Conservation (phyloP, 805 yeast species). For the Candida taoyuanica region DNA sequence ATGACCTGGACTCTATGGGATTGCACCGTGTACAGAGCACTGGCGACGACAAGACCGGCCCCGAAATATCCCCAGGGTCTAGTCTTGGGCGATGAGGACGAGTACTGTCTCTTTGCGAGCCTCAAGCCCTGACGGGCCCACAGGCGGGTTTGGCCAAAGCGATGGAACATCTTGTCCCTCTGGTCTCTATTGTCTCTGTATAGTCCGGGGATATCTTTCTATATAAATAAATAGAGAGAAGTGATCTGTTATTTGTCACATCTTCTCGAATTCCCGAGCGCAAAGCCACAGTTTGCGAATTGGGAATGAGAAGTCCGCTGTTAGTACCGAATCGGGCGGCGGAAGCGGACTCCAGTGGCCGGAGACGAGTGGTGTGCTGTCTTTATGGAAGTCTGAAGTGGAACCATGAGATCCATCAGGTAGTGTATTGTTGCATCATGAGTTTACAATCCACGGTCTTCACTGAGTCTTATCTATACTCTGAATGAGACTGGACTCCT, state of each 20-base stretch:
- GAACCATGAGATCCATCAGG: no score
- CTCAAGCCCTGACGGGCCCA: background rate
- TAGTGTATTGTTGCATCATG: no score
- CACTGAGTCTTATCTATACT: no score
- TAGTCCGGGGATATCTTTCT: no score
- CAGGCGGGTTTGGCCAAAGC: background rate
- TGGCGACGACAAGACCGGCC: background rate
- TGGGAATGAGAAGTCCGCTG: background rate
- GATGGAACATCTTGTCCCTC: no score
- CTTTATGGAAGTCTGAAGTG: no score
- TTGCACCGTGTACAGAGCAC: background rate
- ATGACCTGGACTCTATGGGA: background rate
- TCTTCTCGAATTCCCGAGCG: background rate
- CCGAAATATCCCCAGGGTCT: background rate
- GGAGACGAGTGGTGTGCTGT: background rate
- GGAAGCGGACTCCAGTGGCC: background rate
- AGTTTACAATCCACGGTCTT: no score
- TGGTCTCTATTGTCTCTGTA: no score
- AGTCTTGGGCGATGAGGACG: background rate
- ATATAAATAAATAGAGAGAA: background rate
- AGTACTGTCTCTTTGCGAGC: background rate
- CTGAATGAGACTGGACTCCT: no score
- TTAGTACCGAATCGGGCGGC: background rate
- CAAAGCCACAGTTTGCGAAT: conserved; percentile 2
- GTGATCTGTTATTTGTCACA: no score